phyloP scores from a whole-genome alignment of 2,329 filamentous ascomycete species.

The Cercospora sesami region DNA sequence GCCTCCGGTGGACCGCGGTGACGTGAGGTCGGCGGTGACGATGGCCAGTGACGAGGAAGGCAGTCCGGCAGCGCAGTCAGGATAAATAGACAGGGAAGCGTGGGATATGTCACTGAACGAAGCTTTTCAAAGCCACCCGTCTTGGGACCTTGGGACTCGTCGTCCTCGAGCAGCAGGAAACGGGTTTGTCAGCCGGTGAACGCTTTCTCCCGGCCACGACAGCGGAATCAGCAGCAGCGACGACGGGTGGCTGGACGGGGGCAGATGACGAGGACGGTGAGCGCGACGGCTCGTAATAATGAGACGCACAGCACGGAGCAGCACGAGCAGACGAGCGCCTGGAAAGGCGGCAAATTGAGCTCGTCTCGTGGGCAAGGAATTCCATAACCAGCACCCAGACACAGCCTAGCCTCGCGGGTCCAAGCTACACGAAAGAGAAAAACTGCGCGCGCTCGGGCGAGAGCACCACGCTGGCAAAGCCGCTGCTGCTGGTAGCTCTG shows the following conservation, averaged over 20 bases:
- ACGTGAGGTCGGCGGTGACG: background rate
- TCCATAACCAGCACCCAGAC: background rate
- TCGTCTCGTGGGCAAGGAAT: background rate
- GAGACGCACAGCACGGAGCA: background rate
- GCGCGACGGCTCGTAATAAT: background rate
- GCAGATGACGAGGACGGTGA: background rate
- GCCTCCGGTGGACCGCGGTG: constrained; percentile 5
- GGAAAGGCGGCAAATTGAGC: background rate
- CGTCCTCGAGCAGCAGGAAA: constrained; percentile 3
- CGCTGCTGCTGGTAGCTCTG: background rate
- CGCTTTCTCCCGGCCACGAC: background rate
- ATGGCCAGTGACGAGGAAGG: background rate
- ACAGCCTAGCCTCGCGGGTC: background rate
- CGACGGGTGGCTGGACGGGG: background rate
- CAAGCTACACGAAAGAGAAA: background rate
- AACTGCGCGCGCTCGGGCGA: background rate
- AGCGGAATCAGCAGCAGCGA: background rate
- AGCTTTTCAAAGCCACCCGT: constrained; percentile 4
- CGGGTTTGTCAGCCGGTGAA: constrained; percentile 4
- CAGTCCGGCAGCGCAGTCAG: background rate
- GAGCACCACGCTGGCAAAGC: background rate
- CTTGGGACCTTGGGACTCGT: constrained; percentile 4
- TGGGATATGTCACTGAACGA: background rate
- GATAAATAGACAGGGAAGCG: constrained; percentile 4
- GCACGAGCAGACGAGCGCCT: background rate